Conservation (phyloP, 139 green algal genomes). For the Tetraselmis striata region DNA sequence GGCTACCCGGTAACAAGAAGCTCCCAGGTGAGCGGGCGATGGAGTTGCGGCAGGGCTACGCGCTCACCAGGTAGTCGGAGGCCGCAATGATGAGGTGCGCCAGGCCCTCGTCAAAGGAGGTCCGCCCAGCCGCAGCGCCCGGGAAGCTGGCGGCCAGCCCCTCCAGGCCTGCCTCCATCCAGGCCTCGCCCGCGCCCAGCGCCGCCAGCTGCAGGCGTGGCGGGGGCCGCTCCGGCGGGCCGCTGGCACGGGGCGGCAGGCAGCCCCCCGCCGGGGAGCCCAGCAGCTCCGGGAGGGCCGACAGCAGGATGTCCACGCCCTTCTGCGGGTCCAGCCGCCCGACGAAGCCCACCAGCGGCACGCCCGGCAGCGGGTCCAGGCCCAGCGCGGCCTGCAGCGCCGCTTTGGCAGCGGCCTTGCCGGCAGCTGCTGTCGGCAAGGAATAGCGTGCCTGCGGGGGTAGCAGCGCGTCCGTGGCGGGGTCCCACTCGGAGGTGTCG, state of each 20-base stretch:
- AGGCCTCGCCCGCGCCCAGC: conserved; percentile 42
- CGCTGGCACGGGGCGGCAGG: conserved; percentile 3
- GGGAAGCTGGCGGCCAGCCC: conserved; percentile 49
- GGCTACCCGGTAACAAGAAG: no score
- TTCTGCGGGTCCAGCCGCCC: conserved; percentile 78
- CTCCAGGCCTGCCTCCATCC: conserved; percentile 53
- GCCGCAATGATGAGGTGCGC: conserved; percentile 70
- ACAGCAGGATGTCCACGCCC: conserved; percentile 73
- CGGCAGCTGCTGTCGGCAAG: conserved; percentile 6
- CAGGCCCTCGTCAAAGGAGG: conserved; percentile 51
- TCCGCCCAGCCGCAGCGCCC: conserved; percentile 41
- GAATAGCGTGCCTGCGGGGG: conserved; percentile 37
- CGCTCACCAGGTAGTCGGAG: conserved; percentile 51
- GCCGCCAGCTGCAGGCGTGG: conserved; percentile 33
- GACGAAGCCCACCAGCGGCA: conserved; percentile 65
- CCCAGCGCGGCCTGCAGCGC: conserved; percentile 54
- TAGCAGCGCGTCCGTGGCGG: conserved; percentile 49
- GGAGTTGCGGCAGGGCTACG: no score
- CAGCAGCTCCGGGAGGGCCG: conserved; percentile 50
- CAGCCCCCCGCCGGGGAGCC: no score
- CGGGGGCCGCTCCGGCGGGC: no score
- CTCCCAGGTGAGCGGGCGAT: no score
- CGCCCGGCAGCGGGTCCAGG: conserved; percentile 33
- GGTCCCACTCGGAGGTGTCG: conserved; percentile 59
- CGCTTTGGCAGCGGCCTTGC: conserved; percentile 62